These are phyloP conservation scores for Botrytis hyacinthi DNA, from an alignment of 2,329 filamentous ascomycete genomes.

Conservation along the genomic window DNA sequence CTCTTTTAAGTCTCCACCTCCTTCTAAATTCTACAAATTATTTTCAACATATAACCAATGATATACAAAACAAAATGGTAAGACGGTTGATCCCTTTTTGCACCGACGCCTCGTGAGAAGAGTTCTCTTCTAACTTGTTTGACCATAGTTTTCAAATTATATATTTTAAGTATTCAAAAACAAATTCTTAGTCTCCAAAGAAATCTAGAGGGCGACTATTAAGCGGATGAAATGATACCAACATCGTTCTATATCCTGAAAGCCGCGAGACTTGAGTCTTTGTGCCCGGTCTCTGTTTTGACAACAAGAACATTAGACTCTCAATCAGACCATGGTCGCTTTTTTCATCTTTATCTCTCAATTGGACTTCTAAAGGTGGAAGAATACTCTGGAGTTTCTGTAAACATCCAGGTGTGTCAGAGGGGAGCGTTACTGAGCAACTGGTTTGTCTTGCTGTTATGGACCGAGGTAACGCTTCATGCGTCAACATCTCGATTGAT, in stretches of 20 bases:
- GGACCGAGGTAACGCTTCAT: neutral
- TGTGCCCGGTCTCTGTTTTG: neutral
- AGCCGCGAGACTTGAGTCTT: neutral
- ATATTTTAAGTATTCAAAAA: neutral
- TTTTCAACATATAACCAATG: neutral
- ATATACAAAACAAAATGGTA: neutral
- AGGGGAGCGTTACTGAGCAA: neutral
- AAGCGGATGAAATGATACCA: neutral
- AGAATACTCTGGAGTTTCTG: too few relatives aligned
- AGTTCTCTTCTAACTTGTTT: neutral
- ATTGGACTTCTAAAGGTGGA: neutral
- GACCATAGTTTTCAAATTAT: neutral
- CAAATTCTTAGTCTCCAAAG: neutral
- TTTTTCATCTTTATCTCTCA: too few relatives aligned
- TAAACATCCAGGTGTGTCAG: too few relatives aligned
- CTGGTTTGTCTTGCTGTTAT: neutral
- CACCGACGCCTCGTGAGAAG: neutral
- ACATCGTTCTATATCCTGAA: neutral
- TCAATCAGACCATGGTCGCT: too few relatives aligned
- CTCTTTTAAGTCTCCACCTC: neutral
- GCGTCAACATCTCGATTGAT: neutral
- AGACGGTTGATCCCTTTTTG: neutral
- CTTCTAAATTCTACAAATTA: accelerated
- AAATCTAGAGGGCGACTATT: too few relatives aligned
- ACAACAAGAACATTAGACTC: neutral